Conservation (phyloP, 2,329 filamentous ascomycete genomes). For the Botryotinia narcissicola region DNA sequence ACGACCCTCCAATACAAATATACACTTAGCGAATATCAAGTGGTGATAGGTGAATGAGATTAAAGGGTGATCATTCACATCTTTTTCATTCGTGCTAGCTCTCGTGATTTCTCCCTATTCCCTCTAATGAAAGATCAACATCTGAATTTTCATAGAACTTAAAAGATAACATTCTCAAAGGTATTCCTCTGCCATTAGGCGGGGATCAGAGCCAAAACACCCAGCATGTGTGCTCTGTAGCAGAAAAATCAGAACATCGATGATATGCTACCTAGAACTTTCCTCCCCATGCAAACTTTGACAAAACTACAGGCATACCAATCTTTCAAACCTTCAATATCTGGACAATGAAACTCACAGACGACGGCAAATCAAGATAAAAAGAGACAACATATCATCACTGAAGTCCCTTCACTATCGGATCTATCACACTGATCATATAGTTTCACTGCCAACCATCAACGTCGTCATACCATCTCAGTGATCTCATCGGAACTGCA, state of each 20-base stretch:
- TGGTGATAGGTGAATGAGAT: background rate
- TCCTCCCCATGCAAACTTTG: background rate
- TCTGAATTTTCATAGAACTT: background rate
- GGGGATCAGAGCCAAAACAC: no score
- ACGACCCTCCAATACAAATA: background rate
- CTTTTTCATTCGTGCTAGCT: background rate
- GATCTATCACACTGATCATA: background rate
- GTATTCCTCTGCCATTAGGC: background rate
- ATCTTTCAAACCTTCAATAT: rapidly evolving
- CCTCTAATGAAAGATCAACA: background rate
- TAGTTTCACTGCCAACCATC: no score
- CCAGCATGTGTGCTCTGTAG: background rate
- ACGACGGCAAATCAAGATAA: background rate
- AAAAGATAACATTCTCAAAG: background rate
- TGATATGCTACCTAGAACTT: background rate
- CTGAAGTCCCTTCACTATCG: background rate
- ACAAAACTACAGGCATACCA: background rate
- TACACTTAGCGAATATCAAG: background rate
- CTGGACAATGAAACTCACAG: background rate
- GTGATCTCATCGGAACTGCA: no score
- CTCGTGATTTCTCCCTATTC: background rate
- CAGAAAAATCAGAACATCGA: background rate
- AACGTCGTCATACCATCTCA: no score
- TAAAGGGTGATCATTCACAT: background rate
- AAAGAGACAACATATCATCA: background rate